phyloP scores from a whole-genome alignment of 495 filamentous ascomycete genomes.

The Xylaria grammica region DNA sequence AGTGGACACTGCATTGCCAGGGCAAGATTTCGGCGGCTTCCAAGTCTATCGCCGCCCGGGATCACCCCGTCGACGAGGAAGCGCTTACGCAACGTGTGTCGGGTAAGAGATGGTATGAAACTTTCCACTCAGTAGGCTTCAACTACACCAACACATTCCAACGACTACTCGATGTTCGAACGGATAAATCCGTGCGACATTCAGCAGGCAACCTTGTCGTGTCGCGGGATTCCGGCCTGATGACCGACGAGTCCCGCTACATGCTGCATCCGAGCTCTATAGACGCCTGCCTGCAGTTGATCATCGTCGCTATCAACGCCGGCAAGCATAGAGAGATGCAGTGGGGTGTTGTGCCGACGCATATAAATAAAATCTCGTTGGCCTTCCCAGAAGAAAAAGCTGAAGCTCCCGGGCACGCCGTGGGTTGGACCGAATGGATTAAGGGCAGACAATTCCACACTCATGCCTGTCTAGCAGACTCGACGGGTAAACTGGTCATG shows the following conservation, averaged over 20 bases:
- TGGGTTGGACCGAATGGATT: slow-evolving; percentile 20
- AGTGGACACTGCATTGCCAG: slow-evolving; percentile 22
- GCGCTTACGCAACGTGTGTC: slow-evolving; percentile 14
- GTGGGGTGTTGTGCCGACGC: slow-evolving; percentile 20
- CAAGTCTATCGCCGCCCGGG: not conserved
- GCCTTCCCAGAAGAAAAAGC: not conserved
- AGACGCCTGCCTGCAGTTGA: slow-evolving; percentile 33
- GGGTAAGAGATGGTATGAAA: slow-evolving; percentile 22
- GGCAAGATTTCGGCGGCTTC: slow-evolving; percentile 16
- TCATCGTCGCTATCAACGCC: slow-evolving; percentile 23
- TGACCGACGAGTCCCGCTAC: slow-evolving; percentile 29
- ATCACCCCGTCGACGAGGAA: slow-evolving; percentile 13
- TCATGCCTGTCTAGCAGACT: slow-evolving; percentile 16
- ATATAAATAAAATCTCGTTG: slow-evolving; percentile 8
- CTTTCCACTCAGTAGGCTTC: slow-evolving; percentile 27
- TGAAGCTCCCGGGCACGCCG: not conserved
- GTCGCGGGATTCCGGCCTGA: not conserved
- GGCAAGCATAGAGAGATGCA: slow-evolving; percentile 21
- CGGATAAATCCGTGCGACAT: not conserved
- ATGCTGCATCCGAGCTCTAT: slow-evolving; percentile 50
- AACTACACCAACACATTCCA: slow-evolving; percentile 22
- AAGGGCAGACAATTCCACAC: slow-evolving; percentile 25
- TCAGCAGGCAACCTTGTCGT: slow-evolving; percentile 10
- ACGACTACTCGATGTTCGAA: slow-evolving; percentile 6
- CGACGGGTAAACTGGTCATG: slow-evolving; percentile 18